Evolutionary conservation across 2,329 filamentous ascomycete species (phyloP).

Genomic region (Seiridium unicorne): DNA sequence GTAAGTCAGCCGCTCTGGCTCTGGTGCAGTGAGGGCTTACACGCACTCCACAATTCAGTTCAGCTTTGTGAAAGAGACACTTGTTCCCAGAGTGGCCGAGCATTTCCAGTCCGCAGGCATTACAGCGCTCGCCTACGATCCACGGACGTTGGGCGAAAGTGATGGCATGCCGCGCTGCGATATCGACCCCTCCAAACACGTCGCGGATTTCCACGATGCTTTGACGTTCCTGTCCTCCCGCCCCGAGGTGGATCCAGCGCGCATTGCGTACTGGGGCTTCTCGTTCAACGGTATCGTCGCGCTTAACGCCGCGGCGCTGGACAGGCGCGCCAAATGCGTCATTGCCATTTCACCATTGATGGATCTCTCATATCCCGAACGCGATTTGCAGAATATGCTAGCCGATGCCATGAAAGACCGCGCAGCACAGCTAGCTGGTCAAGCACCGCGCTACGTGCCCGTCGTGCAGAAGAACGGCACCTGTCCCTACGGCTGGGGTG

Average conservation of each 20-base stretch:
- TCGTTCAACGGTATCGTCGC: slow-evolving; percentile 25
- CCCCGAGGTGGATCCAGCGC: slow-evolving; percentile 30
- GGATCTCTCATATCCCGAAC: slow-evolving; percentile 6
- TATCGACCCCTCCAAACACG: slow-evolving; percentile 30
- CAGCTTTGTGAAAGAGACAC: slow-evolving; percentile 28
- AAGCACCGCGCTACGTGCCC: slow-evolving; percentile 33
- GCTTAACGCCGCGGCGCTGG: slow-evolving; percentile 24
- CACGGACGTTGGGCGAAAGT: slow-evolving; percentile 31
- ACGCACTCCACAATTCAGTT: slow-evolving; percentile 13
- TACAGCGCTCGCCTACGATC: slow-evolving; percentile 34
- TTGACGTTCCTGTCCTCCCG: slow-evolving; percentile 45
- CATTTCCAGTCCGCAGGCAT: slow-evolving; percentile 30
- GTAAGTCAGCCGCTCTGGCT: neutral
- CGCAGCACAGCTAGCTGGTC: slow-evolving; percentile 35
- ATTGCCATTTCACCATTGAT: slow-evolving; percentile 22
- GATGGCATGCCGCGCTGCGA: slow-evolving; percentile 36
- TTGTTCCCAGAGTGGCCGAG: slow-evolving; percentile 29
- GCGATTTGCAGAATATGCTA: slow-evolving; percentile 20
- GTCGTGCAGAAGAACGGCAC: slow-evolving; percentile 31
- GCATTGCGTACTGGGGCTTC: slow-evolving; percentile 28
- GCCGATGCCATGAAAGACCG: slow-evolving; percentile 33
- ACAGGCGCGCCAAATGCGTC: slow-evolving; percentile 21
- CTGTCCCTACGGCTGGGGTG: slow-evolving; percentile 29
- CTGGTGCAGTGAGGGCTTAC: neutral
- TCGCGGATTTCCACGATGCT: slow-evolving; percentile 30